Evolutionary conservation across 805 yeast species (phyloP), one percentile per base, ranked within the genome.

Genomic region (Saccharomyces eubayanus): DNA sequence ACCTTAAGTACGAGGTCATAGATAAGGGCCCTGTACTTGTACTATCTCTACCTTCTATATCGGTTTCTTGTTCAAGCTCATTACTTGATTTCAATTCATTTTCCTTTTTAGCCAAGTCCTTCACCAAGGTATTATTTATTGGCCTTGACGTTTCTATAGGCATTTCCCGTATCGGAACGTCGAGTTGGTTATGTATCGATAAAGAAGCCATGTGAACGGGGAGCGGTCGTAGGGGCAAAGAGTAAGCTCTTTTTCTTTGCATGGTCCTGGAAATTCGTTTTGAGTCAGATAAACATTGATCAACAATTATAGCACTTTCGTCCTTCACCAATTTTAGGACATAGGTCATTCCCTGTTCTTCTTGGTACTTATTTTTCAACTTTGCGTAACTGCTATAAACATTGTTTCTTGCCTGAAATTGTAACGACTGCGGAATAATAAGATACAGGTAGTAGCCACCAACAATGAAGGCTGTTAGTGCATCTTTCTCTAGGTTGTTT

Each of bases 391-490:
- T 61, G 28, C 69, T 68, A 52, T 67, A 71, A 51, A 72, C 69
- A 55, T 71, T 73, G 56, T 73, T 73, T 57, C 69, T 71, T 28
- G 74, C 62, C 53, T 72, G 74, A 51, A 72, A 74, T 55, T 74
- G 76, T 28, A 70, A 69, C 2, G 75, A 72, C 36, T 59, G 66
- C 6, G 77, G 77, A 12, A 74, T 69, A 12, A 73, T 66, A 27
- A 72, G 59, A 56, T 64, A 72, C 2, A 74, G 52, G 51, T 71
- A 71, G 54, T 68, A 69, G 48, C 72, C 62, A 1, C 77, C 77
- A 6, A 72, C 63, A 10, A 73, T 69, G 52, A 63, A 73, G 21
- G 68, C 66, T 31, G 62, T 62, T 40, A 74, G 55, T 8, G 71
- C 67, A 53, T 67, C 67, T 16, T 60, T 58, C 43, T 59, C 58